Percentiles rank a stretch among this genome's conserved stretches.
These are phyloP conservation scores for Lactarius trivialis DNA, from an alignment of 768 basidiomycete species.

Conservation along the genomic window DNA sequence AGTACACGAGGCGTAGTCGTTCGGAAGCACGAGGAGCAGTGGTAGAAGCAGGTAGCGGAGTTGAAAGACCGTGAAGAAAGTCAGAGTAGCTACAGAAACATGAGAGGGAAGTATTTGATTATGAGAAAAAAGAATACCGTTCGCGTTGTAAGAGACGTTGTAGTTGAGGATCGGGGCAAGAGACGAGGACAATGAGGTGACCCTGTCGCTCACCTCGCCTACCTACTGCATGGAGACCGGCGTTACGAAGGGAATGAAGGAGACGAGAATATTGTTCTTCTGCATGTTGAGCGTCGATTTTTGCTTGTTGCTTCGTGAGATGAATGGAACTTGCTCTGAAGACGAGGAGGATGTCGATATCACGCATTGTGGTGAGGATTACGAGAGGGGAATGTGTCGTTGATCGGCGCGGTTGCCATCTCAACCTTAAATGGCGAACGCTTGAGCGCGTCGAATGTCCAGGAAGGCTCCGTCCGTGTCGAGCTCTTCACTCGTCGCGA, in stretches of 20 bases:
- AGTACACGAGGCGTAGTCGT: conserved; percentile 71
- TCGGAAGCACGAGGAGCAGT: conserved; percentile 60
- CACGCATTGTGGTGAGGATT: conserved; percentile 31
- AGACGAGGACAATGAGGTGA: conserved; percentile 70
- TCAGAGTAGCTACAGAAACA: conserved; percentile 53
- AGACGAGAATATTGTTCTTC: conserved; percentile 64
- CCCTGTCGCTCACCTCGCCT: conserved; percentile 71
- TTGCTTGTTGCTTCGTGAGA: conserved; percentile 54
- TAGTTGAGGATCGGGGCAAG: conserved; percentile 57
- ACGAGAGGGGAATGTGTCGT: not conserved
- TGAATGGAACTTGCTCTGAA: conserved; percentile 51
- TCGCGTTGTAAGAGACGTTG: conserved; percentile 64
- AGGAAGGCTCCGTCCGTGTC: not conserved
- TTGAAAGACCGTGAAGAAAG: conserved; percentile 70
- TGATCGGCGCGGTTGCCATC: not conserved
- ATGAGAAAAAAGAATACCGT: conserved; percentile 41
- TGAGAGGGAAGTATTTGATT: not conserved
- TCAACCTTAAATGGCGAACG: not conserved
- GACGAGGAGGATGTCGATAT: conserved; percentile 68
- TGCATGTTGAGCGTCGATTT: conserved; percentile 56
- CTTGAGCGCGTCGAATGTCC: not conserved
- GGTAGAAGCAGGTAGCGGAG: conserved; percentile 36
- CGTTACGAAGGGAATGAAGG: conserved; percentile 50
- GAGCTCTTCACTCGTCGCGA: not conserved
- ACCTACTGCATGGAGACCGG: conserved; percentile 65